These are phyloP conservation scores for Cinnamomum chago DNA, from an alignment of 164 flowering plant genomes.

Conservation along the genomic window DNA sequence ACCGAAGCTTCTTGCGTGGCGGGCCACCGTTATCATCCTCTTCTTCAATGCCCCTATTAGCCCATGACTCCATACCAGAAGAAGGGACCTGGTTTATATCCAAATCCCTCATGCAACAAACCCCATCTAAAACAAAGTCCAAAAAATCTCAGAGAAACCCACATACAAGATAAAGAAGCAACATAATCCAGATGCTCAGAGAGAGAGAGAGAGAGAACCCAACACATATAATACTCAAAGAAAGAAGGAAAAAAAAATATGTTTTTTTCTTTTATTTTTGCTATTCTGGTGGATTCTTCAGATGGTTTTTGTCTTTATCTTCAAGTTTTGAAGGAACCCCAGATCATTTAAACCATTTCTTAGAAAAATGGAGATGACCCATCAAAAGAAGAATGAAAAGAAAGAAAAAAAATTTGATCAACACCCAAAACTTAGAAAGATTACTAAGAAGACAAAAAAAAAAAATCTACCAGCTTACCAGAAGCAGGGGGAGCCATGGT, in stretches of 20 bases:
- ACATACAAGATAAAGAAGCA: not conserved
- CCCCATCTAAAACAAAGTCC: constrained; percentile 9
- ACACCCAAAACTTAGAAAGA: too few species aligned
- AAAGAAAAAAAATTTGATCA: too few species aligned
- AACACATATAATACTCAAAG: not conserved
- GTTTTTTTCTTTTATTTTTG: too few species aligned
- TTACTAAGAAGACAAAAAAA: not conserved
- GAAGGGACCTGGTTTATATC: constrained; percentile 68
- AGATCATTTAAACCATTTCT: not conserved
- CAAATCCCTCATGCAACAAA: constrained; percentile 37
- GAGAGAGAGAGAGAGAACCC: not conserved
- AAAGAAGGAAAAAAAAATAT: not conserved
- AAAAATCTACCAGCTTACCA: constrained; percentile 25
- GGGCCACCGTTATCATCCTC: constrained; percentile 51
- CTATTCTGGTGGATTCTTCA: too few species aligned
- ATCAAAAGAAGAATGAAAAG: not conserved
- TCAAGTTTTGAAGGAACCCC: too few species aligned
- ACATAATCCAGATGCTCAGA: not conserved
- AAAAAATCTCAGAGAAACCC: not conserved
- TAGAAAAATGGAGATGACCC: not conserved
- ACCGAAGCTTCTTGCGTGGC: constrained; percentile 80
- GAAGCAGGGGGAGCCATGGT: constrained; percentile 49
- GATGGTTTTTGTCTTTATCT: too few species aligned
- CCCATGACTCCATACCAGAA: constrained; percentile 31
- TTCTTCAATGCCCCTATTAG: constrained; percentile 36